Conservation (phyloP, 2,329 filamentous ascomycete species). For the Sarocladium brachiariae region DNA sequence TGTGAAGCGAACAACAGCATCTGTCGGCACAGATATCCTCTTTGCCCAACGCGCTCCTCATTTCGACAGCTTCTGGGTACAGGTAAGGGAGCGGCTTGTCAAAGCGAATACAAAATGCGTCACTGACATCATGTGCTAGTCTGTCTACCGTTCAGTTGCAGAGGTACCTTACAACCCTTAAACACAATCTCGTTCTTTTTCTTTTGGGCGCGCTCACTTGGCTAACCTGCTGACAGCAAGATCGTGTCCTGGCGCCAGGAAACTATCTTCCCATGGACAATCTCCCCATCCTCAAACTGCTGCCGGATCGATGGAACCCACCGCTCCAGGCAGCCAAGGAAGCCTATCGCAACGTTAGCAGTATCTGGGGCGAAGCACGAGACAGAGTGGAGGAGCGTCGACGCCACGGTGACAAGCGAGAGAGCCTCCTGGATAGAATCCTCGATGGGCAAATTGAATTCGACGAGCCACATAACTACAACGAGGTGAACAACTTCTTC, state of each 20-base stretch:
- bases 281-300: background rate
- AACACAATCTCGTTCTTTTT: background rate
- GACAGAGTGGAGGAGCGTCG: background rate
- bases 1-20: conserved; percentile 2
- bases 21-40: background rate
- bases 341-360: background rate
- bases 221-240: background rate
- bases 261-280: background rate
- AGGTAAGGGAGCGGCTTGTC: background rate
- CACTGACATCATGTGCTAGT: background rate
- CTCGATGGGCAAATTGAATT: background rate
- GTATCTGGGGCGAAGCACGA: conserved; percentile 1
- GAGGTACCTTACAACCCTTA: no score
- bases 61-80: background rate
- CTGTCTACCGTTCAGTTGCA: background rate
- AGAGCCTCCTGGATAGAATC: background rate
- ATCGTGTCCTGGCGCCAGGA: background rate
- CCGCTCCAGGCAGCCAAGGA: background rate
- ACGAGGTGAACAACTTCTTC: conserved; percentile 4
- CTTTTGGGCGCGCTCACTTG: background rate
- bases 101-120: background rate
- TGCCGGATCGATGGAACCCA: background rate
- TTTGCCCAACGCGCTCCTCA: background rate
- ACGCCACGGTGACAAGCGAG: background rate
- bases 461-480: background rate